Base-by-base conservation (phyloP, 805 yeast species). In the Huiozyma naganishii region DNA sequence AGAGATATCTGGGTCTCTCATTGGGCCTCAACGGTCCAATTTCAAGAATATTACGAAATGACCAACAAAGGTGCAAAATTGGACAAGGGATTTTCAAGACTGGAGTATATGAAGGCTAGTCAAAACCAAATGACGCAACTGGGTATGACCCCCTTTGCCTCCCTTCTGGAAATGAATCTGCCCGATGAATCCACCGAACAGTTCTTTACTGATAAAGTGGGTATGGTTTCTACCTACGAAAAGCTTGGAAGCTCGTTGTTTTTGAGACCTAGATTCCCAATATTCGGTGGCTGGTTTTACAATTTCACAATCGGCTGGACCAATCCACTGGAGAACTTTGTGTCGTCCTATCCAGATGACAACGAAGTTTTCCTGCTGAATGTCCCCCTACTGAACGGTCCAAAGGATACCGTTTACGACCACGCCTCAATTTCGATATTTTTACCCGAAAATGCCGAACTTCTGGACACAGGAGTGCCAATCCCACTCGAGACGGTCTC, bases 281-380 rank as follows among this genome's bases (percentile, higher is more conserved):
- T 92, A 6, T 84, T 86, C 64, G 98, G 98, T 40, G 94, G 89
- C 37, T 92, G 98, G 98, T 74, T 80, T 55, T 90, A 87, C 66
- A 87, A 90, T 66, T 92, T 86, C 71, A 92, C 97, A 23, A 64
- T 90, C 52, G 97, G 97, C n/a, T 92, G 95, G 95, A 76, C 80
- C 41, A 74, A 77, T 50, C 66, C 70, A 17, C 64, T 89, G 36
- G 55, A 66, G 11, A 65, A 75, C 38, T 80, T 72, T 51, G 68
- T 84, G 42, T 77, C 66, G 52, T 54, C 61, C 36, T 52, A 69
- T 12, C 47, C 52, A 28, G 55, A 52, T 17, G 66, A 67, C 8
- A 65, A 65, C 12, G 79, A 75, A 46, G 62, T 68, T 10, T 85
- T 76, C 58, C 58, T 83, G 9, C 65, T 83, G 30, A 72, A 69